Evolutionary conservation across 257 asterid genomes (phyloP).

Genomic region (Nicotiana otophora): DNA sequence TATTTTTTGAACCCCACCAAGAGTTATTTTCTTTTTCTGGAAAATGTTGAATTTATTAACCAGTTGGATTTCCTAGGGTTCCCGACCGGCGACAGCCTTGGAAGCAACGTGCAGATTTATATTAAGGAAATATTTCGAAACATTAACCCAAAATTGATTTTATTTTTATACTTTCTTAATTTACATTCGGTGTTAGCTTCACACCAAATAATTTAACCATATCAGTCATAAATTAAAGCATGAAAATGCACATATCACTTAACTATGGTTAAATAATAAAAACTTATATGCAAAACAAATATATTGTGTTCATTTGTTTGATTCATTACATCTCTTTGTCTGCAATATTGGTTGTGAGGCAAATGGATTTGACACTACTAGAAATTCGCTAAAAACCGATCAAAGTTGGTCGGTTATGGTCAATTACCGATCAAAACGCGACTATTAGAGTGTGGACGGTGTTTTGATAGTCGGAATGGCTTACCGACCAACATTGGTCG

Average conservation of each 20-base stretch:
- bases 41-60: conserved; percentile 5
- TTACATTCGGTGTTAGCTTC: too few species aligned
- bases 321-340: neutral
- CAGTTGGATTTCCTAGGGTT: conserved; percentile 15
- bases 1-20: conserved; percentile 12
- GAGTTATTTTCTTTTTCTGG: neutral
- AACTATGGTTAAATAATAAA: neutral
- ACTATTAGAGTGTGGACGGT: too few species aligned
- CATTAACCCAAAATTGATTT: neutral
- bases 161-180: neutral
- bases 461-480: too few species aligned
- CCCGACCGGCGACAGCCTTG: conserved; percentile 24
- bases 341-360: neutral
- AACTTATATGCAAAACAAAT: neutral
- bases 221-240: neutral
- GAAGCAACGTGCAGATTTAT: conserved; percentile 11
- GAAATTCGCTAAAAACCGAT: too few species aligned
- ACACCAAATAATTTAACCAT: neutral
- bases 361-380: neutral
- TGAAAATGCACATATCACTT: neutral
- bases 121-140: neutral
- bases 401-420: too few species aligned
- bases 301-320: neutral
- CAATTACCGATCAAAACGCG: too few species aligned
- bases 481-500: too few species aligned